Evolutionary conservation across 2,329 filamentous ascomycete species (phyloP), one percentile per base, ranked within the genome.

Genomic region (Aureobasidium pullulans): DNA sequence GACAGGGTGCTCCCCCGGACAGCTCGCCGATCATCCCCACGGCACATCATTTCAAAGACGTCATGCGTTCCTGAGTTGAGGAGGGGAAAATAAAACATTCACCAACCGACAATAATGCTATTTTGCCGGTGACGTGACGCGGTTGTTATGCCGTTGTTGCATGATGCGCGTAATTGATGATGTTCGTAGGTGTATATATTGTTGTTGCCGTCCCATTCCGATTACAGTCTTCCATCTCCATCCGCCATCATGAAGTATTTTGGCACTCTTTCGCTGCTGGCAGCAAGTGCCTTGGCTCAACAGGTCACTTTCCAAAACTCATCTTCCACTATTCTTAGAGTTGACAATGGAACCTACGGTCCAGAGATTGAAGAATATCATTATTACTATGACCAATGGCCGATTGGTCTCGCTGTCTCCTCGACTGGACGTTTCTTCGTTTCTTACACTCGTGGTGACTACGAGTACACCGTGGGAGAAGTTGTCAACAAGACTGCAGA

Each of bases 341-440:
- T 75, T 6, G 76, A 80, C 62, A 75, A 75, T 57, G 77, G 77
- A n/a, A 75, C 73, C 3, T 78, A 77, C 48, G 77, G 77, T 3
- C 77, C 77, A 1, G 63, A 68, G 1, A 66, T 80, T 3, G 78
- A 80, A 62, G 77, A 80, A 62, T 73, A 75, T 39, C 76, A 80
- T 63, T 53, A 52, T 64, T 79, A 69, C 65, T 77, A 77, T 59
- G 72, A 74, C 31, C 73, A 77, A 64, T 77, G 73, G 75, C 76
- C 75, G 1, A 77, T 77, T 23, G 76, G 76, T 5, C 71, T 79
- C 7, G 74, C 76, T 15, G 71, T 76, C 2, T 75, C 75, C 1
- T 74, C 70, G 13, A 69, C 68, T 29, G 74, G 75, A n/a, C 68
- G 75, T 9, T 67, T 77, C 39, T 78, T 79, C 62, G 70, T 73